These are phyloP conservation scores for Wickerhamomyces bovis DNA, from an alignment of 805 yeast genomes.

Conservation along the genomic window DNA sequence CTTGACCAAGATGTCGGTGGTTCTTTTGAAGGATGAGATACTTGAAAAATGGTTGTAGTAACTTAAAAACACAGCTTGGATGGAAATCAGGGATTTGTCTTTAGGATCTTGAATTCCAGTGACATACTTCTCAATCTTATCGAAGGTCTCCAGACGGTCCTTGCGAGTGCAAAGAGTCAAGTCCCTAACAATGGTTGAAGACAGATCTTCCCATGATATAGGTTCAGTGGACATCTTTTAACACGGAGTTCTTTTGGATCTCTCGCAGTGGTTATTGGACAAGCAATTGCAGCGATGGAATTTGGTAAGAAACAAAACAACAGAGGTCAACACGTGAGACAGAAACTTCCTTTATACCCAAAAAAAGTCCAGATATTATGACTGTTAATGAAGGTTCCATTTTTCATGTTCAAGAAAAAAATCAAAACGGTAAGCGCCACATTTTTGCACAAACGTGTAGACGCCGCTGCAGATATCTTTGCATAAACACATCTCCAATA, in stretches of 20 bases:
- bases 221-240: constrained; percentile 5
- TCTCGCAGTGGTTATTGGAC: background rate
- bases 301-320: background rate
- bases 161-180: constrained; percentile 16
- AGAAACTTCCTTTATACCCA: no score
- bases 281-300: background rate
- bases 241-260: background rate
- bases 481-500: background rate
- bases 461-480: background rate
- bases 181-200: constrained; percentile 16
- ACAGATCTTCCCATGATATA: constrained; percentile 16
- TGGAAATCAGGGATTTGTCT: constrained; percentile 12
- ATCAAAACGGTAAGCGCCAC: background rate
- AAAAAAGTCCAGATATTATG: no score
- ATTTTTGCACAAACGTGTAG: background rate
- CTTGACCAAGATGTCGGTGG: constrained; percentile 11
- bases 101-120: background rate
- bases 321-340: background rate
- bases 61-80: constrained; percentile 15
- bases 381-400: background rate
- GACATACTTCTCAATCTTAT: constrained; percentile 6
- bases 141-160: constrained; percentile 20
- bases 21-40: constrained; percentile 1
- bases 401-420: background rate
- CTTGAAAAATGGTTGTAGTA: constrained; percentile 13